Base-by-base conservation (phyloP, 768 basidiomycete genomes). In the Lanmaoa pseudosensibilis region DNA sequence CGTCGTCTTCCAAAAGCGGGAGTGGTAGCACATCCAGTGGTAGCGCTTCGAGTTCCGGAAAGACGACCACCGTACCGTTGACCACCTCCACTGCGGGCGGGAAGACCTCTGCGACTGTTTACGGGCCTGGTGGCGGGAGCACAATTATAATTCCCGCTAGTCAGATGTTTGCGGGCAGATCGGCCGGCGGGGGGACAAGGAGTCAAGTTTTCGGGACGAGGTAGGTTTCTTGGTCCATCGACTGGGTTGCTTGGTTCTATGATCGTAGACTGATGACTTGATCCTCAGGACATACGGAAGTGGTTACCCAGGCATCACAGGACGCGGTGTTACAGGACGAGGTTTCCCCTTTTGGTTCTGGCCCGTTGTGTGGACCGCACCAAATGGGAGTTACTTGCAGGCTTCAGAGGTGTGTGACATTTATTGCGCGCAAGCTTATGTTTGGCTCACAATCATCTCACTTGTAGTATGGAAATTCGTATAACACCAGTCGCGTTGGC, bases 311-410 rank as follows among this genome's bases (percentile, higher is more conserved):
- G 81, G 82, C 2, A 25, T 75, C 5, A 3, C 63, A 4, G 73
- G 74, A 8, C 74, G 75, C 4, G 83, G 84, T 15, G 81, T 84
- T 18, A 43, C 59, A 0, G 78, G 78, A 0, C 76, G 77, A 0
- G 76, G 75, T 3, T 87, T 88, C 64, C 87, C 87, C 1, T 88
- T 84, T 65, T 77, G 76, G 58, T 88, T 79, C 71, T 88, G 86
- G 85, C 86, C 86, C 8, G 40, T 87, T 11, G 76, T 77, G 1
- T 87, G 83, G 81, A 73, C 71, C 3, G 74, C 46, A 39, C 62
- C 57, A 56, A 30, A 65, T 21, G 71, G 69, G 7, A 66, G 59
- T 4, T 78, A 79, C 56, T 58, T 79, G 46, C 56, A 73, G 2
- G 67, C 71, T 32, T 55, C 73, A 37, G 82, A 84, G 73, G 82